A percentile compares a stretch with the other conserved stretches of the same genome.
Evolutionary conservation across 1,284 basidiomycete species (phyloP).

Genomic region (Trichosporon asahii): DNA sequence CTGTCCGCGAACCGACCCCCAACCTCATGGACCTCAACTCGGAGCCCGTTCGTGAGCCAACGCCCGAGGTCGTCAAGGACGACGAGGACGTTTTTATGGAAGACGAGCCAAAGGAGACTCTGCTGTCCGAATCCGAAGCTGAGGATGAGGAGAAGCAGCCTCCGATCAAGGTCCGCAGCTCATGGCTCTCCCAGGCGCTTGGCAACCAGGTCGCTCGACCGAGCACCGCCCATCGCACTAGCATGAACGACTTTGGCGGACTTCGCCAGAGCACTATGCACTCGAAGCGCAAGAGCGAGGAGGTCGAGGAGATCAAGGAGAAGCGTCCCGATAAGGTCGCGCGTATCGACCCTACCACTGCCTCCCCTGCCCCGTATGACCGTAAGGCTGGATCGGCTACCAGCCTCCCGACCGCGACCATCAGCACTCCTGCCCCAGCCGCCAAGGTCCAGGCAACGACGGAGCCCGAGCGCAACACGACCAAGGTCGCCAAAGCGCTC

Average conservation of each 20-base stretch:
- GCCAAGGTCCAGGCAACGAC: slow-evolving; percentile 1
- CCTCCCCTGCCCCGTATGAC: slow-evolving; percentile 10
- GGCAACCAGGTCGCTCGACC: slow-evolving; percentile 34
- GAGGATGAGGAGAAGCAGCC: neutral
- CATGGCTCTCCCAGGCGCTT: slow-evolving; percentile 48
- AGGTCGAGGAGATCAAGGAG: slow-evolving; percentile 18
- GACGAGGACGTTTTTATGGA: neutral
- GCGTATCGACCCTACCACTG: slow-evolving; percentile 25
- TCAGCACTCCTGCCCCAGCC: slow-evolving; percentile 11
- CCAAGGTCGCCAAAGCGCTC: slow-evolving; percentile 41
- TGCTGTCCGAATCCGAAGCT: neutral
- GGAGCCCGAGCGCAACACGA: slow-evolving; percentile 23
- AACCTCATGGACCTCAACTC: slow-evolving; percentile 1
- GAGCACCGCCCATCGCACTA: slow-evolving; percentile 14
- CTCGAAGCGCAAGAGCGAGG: slow-evolving; percentile 42
- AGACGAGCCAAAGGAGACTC: neutral
- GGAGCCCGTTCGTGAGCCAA: neutral
- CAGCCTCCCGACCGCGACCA: slow-evolving; percentile 11
- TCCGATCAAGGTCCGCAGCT: slow-evolving; percentile 35
- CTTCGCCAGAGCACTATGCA: slow-evolving; percentile 38
- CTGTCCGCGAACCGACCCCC: neutral
- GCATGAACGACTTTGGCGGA: slow-evolving; percentile 11
- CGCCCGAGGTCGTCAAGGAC: neutral
- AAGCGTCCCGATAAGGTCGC: slow-evolving; percentile 38
- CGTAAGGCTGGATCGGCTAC: slow-evolving; percentile 6